A percentile compares a stretch with the other conserved stretches of the same genome.
phyloP scores from a whole-genome alignment of 495 filamentous ascomycete genomes.

The Alectoria sarmentosa region DNA sequence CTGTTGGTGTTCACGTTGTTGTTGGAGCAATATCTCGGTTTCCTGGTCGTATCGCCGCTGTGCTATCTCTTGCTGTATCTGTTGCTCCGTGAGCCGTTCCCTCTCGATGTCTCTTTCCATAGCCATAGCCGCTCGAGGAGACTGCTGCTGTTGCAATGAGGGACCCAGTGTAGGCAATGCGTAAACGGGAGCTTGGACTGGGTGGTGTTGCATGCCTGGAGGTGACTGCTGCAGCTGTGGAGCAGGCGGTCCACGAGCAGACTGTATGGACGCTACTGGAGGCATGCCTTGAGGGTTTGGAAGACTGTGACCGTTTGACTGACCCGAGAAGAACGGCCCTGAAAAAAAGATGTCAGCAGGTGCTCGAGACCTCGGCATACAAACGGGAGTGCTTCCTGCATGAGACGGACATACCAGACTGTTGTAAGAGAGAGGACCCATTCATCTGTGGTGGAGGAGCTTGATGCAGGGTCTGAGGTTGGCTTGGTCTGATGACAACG shows the following conservation, averaged over 20 bases:
- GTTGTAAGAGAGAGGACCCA: slow-evolving; percentile 44
- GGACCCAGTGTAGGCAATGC: slow-evolving; percentile 47
- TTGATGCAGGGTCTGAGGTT: slow-evolving; percentile 32
- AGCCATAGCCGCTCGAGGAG: slow-evolving; percentile 42
- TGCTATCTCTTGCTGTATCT: slow-evolving; percentile 48
- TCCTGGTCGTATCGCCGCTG: slow-evolving; percentile 62
- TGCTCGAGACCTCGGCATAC: not conserved
- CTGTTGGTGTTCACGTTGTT: slow-evolving; percentile 50
- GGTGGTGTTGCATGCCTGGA: slow-evolving; percentile 40
- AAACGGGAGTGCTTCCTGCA: slow-evolving; percentile 26
- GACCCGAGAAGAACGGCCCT: slow-evolving; percentile 32
- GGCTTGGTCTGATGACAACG: slow-evolving; percentile 27
- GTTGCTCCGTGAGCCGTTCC: slow-evolving; percentile 31
- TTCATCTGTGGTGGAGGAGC: slow-evolving; percentile 41
- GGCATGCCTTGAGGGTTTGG: slow-evolving; percentile 46
- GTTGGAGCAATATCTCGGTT: slow-evolving; percentile 44
- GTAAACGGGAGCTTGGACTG: slow-evolving; percentile 41
- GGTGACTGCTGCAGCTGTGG: slow-evolving; percentile 47
- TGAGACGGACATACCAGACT: slow-evolving; percentile 35
- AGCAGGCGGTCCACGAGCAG: slow-evolving; percentile 32
- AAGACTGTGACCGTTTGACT: slow-evolving; percentile 44
- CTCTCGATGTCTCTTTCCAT: slow-evolving; percentile 44
- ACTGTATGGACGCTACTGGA: slow-evolving; percentile 32
- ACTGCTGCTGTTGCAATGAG: slow-evolving; percentile 42
- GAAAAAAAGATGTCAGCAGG: not conserved